phyloP scores from a whole-genome alignment of 2,329 filamentous ascomycete genomes.

The Diaporthe eres region DNA sequence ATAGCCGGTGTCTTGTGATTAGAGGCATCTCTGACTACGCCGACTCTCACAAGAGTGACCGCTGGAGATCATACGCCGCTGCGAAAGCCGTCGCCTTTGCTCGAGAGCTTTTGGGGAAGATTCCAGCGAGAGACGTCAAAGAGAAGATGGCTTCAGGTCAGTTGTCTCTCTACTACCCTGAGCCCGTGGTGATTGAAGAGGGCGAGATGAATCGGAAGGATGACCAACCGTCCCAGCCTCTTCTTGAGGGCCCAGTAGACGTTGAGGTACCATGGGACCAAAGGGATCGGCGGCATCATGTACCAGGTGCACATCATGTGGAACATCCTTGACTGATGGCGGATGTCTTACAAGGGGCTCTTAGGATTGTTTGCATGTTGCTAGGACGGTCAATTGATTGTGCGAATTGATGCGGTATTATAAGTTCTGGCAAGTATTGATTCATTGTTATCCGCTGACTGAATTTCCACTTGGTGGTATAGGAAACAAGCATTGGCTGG shows the following conservation, averaged over 20 bases:
- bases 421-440: background rate
- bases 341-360: background rate
- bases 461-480: background rate
- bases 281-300: background rate
- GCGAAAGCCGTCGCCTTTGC: conserved; percentile 50
- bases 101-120: conserved; percentile 39
- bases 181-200: background rate
- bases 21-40: conserved; percentile 58
- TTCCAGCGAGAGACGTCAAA: background rate
- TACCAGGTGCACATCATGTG: background rate
- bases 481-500: background rate
- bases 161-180: background rate
- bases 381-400: no score
- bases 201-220: no score
- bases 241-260: background rate
- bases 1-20: conserved; percentile 54
- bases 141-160: conserved; percentile 6
- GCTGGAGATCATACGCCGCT: conserved; percentile 54
- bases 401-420: no score
- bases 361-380: background rate
- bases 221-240: background rate
- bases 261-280: background rate
- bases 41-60: conserved; percentile 56
- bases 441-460: background rate
- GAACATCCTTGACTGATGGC: background rate